Evolutionary conservation across 345 rosid genomes (phyloP).

Genomic region (Durio zibethinus): DNA sequence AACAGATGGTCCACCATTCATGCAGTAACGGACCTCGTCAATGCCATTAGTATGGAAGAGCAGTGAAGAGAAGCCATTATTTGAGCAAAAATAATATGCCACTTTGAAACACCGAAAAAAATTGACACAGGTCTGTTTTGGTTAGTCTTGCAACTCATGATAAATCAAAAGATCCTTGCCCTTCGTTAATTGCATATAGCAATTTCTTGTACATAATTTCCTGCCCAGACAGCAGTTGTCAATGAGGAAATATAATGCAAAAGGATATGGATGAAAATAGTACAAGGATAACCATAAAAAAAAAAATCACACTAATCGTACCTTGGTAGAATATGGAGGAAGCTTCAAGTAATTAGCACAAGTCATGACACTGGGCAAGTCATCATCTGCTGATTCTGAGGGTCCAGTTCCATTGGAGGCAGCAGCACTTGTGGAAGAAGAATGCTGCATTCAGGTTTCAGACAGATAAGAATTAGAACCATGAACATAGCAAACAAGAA

Average conservation of each 20-base stretch:
- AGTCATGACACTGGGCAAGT: slow-evolving; percentile 98
- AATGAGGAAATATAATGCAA: not conserved
- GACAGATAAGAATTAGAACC: not conserved
- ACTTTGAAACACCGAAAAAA: slow-evolving; percentile 25
- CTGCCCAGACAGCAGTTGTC: slow-evolving; percentile 40
- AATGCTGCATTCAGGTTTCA: slow-evolving; percentile 53
- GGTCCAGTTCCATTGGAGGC: slow-evolving; percentile 68
- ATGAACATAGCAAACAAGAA: not conserved
- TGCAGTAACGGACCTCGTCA: slow-evolving; percentile 26
- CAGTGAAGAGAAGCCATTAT: slow-evolving; percentile 35
- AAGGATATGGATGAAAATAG: not conserved
- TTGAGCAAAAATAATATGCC: slow-evolving; percentile 32
- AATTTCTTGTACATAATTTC: slow-evolving; percentile 94
- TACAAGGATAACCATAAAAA: not conserved
- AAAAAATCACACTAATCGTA: slow-evolving; percentile 16
- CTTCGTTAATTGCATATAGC: slow-evolving; percentile 88
- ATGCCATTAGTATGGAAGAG: slow-evolving; percentile 6
- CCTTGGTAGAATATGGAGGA: slow-evolving; percentile 98
- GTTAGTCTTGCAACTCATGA: slow-evolving; percentile 53
- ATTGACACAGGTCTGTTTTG: slow-evolving; percentile 16
- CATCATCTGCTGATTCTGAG: slow-evolving; percentile 86
- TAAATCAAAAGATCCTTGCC: slow-evolving; percentile 97
- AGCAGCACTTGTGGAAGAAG: slow-evolving; percentile 57
- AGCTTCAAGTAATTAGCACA: slow-evolving; percentile 99
- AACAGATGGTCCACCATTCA: not conserved